Percentiles rank a stretch among this genome's conserved stretches.
These are phyloP conservation scores for Microdochium paspali DNA, from an alignment of 2,329 filamentous ascomycete species.

Conservation along the genomic window DNA sequence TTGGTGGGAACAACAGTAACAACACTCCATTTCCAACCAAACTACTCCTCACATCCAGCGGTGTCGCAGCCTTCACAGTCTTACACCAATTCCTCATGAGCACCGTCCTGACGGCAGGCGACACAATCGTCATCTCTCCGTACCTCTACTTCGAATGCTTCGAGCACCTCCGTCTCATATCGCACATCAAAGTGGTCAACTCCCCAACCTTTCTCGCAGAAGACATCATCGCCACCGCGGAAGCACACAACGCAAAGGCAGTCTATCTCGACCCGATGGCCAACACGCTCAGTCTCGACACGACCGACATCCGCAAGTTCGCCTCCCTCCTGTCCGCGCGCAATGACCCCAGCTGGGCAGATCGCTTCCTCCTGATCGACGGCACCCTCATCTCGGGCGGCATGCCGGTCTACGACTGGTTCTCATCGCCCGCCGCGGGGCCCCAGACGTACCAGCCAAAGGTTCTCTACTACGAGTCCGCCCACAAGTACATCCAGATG, in stretches of 20 bases:
- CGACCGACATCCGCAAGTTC: slow-evolving; percentile 1
- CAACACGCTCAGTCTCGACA: background rate
- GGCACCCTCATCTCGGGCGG: slow-evolving; percentile 1
- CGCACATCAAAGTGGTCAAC: background rate
- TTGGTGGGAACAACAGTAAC: no score
- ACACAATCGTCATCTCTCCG: background rate
- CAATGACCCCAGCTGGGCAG: background rate
- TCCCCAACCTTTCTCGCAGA: background rate
- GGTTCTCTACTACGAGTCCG: slow-evolving; percentile 1
- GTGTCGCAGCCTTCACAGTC: slow-evolving; percentile 1
- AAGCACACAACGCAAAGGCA: background rate
- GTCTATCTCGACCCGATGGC: slow-evolving; percentile 1
- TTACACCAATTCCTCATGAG: background rate
- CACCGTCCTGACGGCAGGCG: background rate
- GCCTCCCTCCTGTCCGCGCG: background rate
- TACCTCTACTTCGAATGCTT: slow-evolving; percentile 2
- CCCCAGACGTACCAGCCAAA: background rate
- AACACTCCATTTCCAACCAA: background rate
- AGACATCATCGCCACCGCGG: slow-evolving; percentile 1
- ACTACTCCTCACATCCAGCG: slow-evolving; percentile 1
- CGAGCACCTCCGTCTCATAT: background rate
- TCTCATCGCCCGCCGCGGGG: background rate
- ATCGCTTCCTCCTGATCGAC: slow-evolving; percentile 1
- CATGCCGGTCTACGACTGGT: slow-evolving; percentile 1
- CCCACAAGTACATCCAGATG: slow-evolving; percentile 2